These are phyloP conservation scores for Verticillium nonalfalfae DNA, from an alignment of 2,329 filamentous ascomycete species.

Conservation along the genomic window DNA sequence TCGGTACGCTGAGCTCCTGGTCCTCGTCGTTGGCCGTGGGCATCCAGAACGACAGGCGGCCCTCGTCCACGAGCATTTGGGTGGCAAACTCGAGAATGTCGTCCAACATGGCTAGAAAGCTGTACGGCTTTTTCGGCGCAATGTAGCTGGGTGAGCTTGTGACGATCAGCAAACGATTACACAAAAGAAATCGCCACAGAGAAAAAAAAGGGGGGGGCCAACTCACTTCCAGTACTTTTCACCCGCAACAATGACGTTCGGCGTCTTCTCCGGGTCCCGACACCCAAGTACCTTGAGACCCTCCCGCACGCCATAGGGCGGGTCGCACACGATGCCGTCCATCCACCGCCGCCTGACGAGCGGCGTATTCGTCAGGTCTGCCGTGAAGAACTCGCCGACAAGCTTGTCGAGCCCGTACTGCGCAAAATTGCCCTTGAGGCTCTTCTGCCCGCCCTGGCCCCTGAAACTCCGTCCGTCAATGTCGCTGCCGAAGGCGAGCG, in stretches of 20 bases:
- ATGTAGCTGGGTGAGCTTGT: constrained; percentile 60
- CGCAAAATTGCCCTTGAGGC: constrained; percentile 64
- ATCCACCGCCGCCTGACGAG: constrained; percentile 57
- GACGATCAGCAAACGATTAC: constrained; percentile 13
- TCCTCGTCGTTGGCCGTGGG: constrained; percentile 79
- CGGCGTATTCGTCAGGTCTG: constrained; percentile 84
- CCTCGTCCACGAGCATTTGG: constrained; percentile 68
- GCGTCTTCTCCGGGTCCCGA: constrained; percentile 56
- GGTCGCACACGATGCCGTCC: constrained; percentile 92
- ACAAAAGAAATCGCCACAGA: no score
- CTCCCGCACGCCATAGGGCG: constrained; percentile 91
- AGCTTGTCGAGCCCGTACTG: constrained; percentile 67
- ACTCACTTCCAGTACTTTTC: constrained; percentile 61
- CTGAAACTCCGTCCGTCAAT: constrained; percentile 88
- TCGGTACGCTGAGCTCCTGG: constrained; percentile 69
- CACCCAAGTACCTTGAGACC: constrained; percentile 82
- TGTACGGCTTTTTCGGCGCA: constrained; percentile 86
- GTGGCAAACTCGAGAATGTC: constrained; percentile 83
- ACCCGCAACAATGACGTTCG: constrained; percentile 61
- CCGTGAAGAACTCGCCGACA: constrained; percentile 74
- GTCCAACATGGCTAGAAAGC: constrained; percentile 82
- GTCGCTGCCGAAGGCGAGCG: constrained; percentile 77
- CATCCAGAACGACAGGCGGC: constrained; percentile 93
- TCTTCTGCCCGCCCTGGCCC: constrained; percentile 53
- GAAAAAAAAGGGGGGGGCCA: constrained; percentile 3